A percentile compares a stretch with the other conserved stretches of the same genome.
These are phyloP conservation scores for Xylaria nigripes DNA, from an alignment of 495 filamentous ascomycete genomes.

Conservation along the genomic window DNA sequence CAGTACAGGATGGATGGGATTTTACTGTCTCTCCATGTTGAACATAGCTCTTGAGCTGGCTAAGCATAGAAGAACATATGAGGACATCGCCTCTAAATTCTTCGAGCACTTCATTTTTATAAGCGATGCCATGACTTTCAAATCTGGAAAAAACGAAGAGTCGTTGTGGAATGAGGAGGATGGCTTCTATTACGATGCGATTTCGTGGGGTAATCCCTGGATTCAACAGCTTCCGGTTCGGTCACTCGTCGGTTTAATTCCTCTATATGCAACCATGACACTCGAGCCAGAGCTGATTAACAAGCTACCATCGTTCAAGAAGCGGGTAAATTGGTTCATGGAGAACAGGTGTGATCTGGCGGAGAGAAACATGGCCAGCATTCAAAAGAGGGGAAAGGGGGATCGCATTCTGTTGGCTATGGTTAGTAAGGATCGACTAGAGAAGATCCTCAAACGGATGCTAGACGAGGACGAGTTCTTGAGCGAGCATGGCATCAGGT, in stretches of 20 bases:
- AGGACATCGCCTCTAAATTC: slow-evolving; percentile 97
- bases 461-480: slow-evolving; percentile 91
- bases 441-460: slow-evolving; percentile 83
- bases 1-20: slow-evolving; percentile 98
- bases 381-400: slow-evolving; percentile 79
- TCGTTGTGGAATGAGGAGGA: slow-evolving; percentile 94
- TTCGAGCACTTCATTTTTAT: slow-evolving; percentile 98
- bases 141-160: slow-evolving; percentile 63
- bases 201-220: slow-evolving; percentile 88
- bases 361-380: slow-evolving; percentile 86
- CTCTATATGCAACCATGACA: slow-evolving; percentile 83
- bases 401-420: slow-evolving; percentile 77
- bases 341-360: slow-evolving; percentile 76
- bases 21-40: slow-evolving; percentile 90
- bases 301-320: slow-evolving; percentile 88
- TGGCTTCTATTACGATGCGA: slow-evolving; percentile 97
- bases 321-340: slow-evolving; percentile 85
- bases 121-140: slow-evolving; percentile 94
- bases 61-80: slow-evolving; percentile 92
- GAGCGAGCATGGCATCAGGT: slow-evolving; percentile 81
- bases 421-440: slow-evolving; percentile 79
- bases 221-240: slow-evolving; percentile 84
- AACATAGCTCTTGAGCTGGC: slow-evolving; percentile 92
- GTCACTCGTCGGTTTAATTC: slow-evolving; percentile 88
- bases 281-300: slow-evolving; percentile 90